Evolutionary conservation across 2,329 filamentous ascomycete genomes (phyloP), one percentile per base, ranked within the genome.

Genomic region (Aspergillus hiratsukae): DNA sequence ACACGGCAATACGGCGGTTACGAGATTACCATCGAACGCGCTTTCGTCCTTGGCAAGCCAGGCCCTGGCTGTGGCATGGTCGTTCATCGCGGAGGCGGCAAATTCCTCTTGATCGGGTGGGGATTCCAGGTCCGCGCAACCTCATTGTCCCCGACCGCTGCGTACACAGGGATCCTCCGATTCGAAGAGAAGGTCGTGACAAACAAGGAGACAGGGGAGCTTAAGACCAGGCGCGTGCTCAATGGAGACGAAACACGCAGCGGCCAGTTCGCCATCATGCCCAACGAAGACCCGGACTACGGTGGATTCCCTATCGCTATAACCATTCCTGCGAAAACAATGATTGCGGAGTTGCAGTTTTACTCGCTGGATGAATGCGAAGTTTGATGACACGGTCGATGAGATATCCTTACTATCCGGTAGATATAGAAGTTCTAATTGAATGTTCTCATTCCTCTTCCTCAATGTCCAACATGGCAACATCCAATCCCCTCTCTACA

Each of bases 231-330:
- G 54, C 68, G 76, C 28, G 59, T 65, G 21, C 57, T 80, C 25
- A 76, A 76, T 53, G 76, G 77, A 0, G 77, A 80, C 58, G 78
- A 80, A 69, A 80, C 76, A 4, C 63, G 75, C 25, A 78, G 76
- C 60, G 81, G 81, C 1, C 69, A 70, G 49, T 78, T 75, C 49
- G 64, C 75, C 19, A 80, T 83, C 60, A 85, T 85, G 82, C 82
- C 80, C 0, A 81, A 78, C 56, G 78, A 82, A 35, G 73, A 82
- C 35, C 80, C 81, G 0, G 81, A 83, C 58, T 83, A 83, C 63
- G 81, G 81, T 1, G 79, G 78, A 0, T 83, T 83, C 56, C 80
- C 80, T 0, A 83, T 83, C 31, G 76, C 76, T 27, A 76, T 84
- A 1, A 83, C 80, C 0, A 78, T 83, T 31, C 81, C 81, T 1